Evolutionary conservation across 2,329 filamentous ascomycete genomes (phyloP), one percentile per base, ranked within the genome.

Genomic region (Didymella pinodella): DNA sequence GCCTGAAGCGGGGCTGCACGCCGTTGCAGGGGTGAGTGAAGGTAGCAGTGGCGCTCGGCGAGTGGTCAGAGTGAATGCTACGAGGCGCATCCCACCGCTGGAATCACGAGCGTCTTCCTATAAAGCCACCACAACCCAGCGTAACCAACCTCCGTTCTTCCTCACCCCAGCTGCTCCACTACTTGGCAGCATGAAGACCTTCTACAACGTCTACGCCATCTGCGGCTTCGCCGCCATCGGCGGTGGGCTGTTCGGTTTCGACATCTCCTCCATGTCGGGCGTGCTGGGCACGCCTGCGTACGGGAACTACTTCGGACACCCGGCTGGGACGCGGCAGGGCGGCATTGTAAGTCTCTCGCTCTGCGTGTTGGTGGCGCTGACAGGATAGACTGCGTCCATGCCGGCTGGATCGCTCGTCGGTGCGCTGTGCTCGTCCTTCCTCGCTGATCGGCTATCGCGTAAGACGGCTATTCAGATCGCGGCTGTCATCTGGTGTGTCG

Each of bases 161-260:
- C 57, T 58, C 43, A 60, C 48, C 58, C 41, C 63, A n/a, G 18
- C 49, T 61, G 43, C 51, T 44, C 49, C 54, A 48, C 45, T 55
- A 51, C 57, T 63, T 63, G 66, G 59, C 66, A 70, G 67, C 59
- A 76, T 76, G 73, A 74, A 73, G 63, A 75, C 71, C 16, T 74
- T 72, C 63, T 77, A 77, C 59, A 87, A 85, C 70, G 80, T 87
- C 48, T 88, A 88, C 72, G 80, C 82, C 62, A 87, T 63, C 28
- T 88, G 86, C 74, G 79, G 78, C 59, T 87, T 88, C 69, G 86
- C 86, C 71, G 84, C 86, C 69, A 85, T 88, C 62, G 86, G 76
- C 34, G 76, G 76, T 54, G 74, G 65, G 2, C 67, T 78, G 12
- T 78, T 78, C 51, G 76, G 76, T 54, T 77, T 78, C 65, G 76